Conservation (phyloP, 2,329 filamentous ascomycete species). For the Diaporthe ilicicola region DNA sequence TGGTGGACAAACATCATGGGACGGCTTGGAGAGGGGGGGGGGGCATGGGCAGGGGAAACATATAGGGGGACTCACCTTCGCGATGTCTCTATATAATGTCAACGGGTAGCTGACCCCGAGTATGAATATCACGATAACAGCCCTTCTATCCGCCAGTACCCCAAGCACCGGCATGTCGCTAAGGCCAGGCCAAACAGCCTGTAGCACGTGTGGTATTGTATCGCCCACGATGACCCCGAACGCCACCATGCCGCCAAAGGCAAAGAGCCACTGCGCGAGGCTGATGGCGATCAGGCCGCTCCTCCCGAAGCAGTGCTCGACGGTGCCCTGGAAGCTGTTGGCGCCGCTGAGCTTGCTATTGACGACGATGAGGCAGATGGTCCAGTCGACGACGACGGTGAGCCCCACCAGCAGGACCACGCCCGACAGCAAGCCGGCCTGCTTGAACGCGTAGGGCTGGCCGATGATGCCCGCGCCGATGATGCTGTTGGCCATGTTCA, state of each 20-base stretch:
- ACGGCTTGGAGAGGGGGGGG: neutral
- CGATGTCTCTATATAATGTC: conserved; percentile 94
- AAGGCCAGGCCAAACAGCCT: conserved; percentile 82
- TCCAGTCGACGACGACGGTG: conserved; percentile 94
- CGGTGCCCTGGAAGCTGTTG: conserved; percentile 93
- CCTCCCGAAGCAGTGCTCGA: conserved; percentile 93
- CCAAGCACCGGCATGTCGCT: conserved; percentile 78
- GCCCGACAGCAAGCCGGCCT: conserved; percentile 87
- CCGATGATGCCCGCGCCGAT: conserved; percentile 81
- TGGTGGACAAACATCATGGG: neutral
- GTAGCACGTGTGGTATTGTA: conserved; percentile 89
- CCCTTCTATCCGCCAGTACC: conserved; percentile 81
- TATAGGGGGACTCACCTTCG: conserved; percentile 71
- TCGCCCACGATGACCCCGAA: conserved; percentile 98
- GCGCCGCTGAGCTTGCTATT: conserved; percentile 97
- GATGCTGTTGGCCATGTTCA: conserved; percentile 99
- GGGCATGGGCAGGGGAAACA: neutral
- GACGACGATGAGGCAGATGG: conserved; percentile 94
- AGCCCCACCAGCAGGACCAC: conserved; percentile 79
- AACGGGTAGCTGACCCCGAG: conserved; percentile 88
- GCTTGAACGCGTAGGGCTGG: conserved; percentile 94
- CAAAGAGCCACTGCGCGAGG: conserved; percentile 96
- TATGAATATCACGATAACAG: conserved; percentile 88
- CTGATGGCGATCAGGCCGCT: conserved; percentile 87
- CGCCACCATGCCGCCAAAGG: conserved; percentile 97